These are phyloP conservation scores for Casuarina glauca DNA, from an alignment of 306 rosid species.

Conservation along the genomic window DNA sequence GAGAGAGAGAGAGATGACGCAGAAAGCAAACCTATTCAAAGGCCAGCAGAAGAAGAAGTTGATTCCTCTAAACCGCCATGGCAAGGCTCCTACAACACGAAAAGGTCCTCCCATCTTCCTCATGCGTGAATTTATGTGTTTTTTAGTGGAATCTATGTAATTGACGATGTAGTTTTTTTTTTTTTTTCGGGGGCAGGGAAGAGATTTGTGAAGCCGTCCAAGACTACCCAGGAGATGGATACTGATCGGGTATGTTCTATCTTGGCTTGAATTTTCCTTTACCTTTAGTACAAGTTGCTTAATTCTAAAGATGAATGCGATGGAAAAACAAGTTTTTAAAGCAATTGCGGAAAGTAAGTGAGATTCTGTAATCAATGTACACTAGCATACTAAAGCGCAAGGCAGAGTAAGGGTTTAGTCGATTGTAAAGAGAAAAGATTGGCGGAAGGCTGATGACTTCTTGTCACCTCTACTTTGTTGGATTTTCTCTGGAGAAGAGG, in stretches of 20 bases:
- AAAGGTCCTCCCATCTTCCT: conserved; percentile 43
- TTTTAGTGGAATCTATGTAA: not conserved
- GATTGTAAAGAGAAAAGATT: no score
- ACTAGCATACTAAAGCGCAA: not conserved
- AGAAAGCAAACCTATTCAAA: not conserved
- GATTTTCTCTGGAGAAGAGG: no score
- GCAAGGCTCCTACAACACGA: conserved; percentile 57
- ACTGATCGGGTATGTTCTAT: conserved; percentile 65
- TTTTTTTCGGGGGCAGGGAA: conserved; percentile 49
- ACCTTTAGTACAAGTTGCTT: not conserved
- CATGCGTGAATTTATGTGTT: not conserved
- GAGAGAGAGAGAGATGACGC: conserved; percentile 3
- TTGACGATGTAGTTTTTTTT: conserved; percentile 13
- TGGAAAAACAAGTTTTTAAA: not conserved
- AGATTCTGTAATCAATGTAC: not conserved
- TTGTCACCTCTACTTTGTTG: no score
- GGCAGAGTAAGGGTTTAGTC: no score
- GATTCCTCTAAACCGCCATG: conserved; percentile 63
- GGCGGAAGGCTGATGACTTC: no score
- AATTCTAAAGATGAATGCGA: not conserved
- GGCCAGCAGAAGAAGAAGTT: not conserved
- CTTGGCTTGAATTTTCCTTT: not conserved
- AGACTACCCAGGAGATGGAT: conserved; percentile 72
- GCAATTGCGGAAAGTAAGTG: not conserved
- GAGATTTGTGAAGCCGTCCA: conserved; percentile 70